Percentiles rank a stretch among this genome's conserved stretches.
These are phyloP conservation scores for Cetraspora pellucida DNA, from an alignment of 192 early-diverging fungal species.

Conservation along the genomic window DNA sequence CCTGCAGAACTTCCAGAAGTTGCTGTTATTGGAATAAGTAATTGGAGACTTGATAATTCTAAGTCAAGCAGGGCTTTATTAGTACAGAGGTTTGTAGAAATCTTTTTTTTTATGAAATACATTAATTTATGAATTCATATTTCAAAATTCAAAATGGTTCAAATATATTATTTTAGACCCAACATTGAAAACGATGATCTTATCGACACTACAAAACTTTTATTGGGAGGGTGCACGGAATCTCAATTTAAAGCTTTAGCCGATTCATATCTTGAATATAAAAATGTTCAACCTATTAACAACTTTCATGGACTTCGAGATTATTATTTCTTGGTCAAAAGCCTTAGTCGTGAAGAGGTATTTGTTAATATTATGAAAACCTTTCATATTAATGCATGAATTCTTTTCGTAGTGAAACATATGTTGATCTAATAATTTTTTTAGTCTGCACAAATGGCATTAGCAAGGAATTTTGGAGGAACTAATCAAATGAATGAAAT, in stretches of 20 bases:
- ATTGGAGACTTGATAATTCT: neutral
- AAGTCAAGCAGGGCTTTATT: slow-evolving; percentile 15
- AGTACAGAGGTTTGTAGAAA: neutral
- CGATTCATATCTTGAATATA: neutral
- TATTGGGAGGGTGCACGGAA: neutral
- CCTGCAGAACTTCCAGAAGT: neutral
- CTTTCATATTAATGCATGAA: too few relatives aligned
- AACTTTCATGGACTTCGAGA: slow-evolving; percentile 31
- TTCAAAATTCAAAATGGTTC: too few relatives aligned
- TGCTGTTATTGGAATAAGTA: neutral
- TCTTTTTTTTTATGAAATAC: too few relatives aligned
- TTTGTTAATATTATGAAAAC: neutral
- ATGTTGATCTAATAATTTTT: too few relatives aligned
- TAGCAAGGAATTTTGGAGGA: slow-evolving; percentile 35
- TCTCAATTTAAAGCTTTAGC: neutral
- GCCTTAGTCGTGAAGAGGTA: neutral
- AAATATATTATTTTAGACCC: neutral
- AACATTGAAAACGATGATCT: neutral
- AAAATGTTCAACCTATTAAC: neutral
- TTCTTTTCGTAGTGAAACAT: too few relatives aligned
- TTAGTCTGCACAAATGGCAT: slow-evolving; percentile 2
- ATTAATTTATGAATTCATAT: too few relatives aligned
- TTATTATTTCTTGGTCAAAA: slow-evolving; percentile 14
- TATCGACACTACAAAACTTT: neutral
- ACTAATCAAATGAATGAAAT: neutral